Evolutionary conservation across 441 rosid species (phyloP), one percentile per base, ranked within the genome.

Genomic region (Gossypium aridum): DNA sequence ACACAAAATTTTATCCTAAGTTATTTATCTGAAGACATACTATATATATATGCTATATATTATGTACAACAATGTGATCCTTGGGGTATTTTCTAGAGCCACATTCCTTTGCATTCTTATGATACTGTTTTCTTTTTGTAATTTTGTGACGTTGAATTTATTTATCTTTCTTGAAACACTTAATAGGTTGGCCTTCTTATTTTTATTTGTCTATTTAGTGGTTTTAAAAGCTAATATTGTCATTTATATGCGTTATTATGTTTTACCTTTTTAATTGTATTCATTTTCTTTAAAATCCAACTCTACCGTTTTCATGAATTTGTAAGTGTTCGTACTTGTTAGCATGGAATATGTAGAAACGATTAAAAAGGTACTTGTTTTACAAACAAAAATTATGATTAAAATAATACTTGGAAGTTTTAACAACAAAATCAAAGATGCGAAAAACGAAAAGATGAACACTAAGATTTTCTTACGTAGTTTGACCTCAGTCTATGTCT

Each of bases 191-290:
- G 3, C 20, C 19, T 6, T 17, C 2, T 6, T 7, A 16, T 6
- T n/a, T 53, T 53, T 43, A 43, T 39, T 7, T 43, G 13, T 2
- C 49, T 43, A 9, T 43, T 43, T 43, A 43, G 49, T 43, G 49
- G 49, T 10, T 43, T 43, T 43, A 20, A 64, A 39, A 64, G n/a
- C 69, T 47, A 49, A 67, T 47, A n/a, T 54, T 47, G 71, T 23
- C 16, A 31, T 49, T 49, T 34, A 92, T 43, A 43, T 43, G 49
- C 14, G 14, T 43, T 43, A 10, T 43, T 43, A 43, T 43, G 49
- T 43, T 43, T 43, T 49, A 47, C 7, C 53, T 14, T 25, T 16
- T 23, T 23, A 68, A 49, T 37, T 8, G 39, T 10, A 20, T 22
- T 25, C 13, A 68, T 49, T 68, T 49, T 60, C 17, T 25, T 60